phyloP scores from a whole-genome alignment of 2,329 filamentous ascomycete genomes.

The Knufia fluminis region DNA sequence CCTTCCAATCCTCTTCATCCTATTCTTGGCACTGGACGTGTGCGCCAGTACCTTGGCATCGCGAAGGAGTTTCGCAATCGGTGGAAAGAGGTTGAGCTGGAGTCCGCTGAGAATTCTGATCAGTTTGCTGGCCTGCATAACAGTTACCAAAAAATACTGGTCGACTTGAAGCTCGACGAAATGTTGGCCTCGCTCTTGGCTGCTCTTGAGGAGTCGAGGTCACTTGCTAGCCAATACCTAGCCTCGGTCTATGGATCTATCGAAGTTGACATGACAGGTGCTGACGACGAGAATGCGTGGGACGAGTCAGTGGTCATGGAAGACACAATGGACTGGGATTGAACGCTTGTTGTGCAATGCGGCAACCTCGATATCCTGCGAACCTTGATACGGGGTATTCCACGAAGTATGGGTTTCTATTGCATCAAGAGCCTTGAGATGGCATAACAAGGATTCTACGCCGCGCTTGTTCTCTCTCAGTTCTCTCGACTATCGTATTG shows the following conservation, averaged over 20 bases:
- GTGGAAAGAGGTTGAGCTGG: slow-evolving; percentile 46
- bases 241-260: not conserved
- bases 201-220: slow-evolving; percentile 51
- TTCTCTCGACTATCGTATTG: no score
- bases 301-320: not conserved
- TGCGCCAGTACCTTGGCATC: slow-evolving; percentile 49
- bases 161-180: slow-evolving; percentile 52
- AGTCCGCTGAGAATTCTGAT: slow-evolving; percentile 21
- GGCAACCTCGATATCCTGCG: no score
- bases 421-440: no score
- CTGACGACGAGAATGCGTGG: slow-evolving; percentile 1
- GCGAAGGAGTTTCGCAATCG: slow-evolving; percentile 63
- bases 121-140: slow-evolving; percentile 13
- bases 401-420: no score
- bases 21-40: slow-evolving; percentile 47
- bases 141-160: slow-evolving; percentile 36
- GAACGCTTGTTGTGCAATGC: not conserved
- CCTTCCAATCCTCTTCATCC: slow-evolving; percentile 46
- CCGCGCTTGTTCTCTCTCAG: no score
- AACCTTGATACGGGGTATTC: no score
- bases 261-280: slow-evolving; percentile 5
- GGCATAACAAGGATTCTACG: no score
- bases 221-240: slow-evolving; percentile 35
- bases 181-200: slow-evolving; percentile 50
- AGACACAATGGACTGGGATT: slow-evolving; percentile 9